Evolutionary conservation across 163 green algal genomes (phyloP).

Genomic region (Chlamydomonas reinhardtii): DNA sequence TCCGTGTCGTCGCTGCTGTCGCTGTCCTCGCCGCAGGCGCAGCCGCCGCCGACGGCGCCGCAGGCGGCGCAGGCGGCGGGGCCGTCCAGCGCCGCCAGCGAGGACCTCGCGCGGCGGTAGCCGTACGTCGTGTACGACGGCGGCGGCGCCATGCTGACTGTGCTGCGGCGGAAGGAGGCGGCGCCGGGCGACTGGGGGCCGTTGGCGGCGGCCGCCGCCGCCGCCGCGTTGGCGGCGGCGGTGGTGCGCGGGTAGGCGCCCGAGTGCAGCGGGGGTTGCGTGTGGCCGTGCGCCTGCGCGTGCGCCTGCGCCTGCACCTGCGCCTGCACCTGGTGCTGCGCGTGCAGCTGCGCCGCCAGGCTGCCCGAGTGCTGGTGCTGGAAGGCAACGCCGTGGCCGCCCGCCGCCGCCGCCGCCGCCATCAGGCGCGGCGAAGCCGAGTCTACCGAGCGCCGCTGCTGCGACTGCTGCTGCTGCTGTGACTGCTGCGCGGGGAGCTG

Average conservation of each 20-base stretch:
- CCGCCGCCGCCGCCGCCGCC: too few relatives aligned
- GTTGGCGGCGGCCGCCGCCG: too few relatives aligned
- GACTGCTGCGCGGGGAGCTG: not conserved
- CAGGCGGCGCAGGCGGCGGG: not conserved
- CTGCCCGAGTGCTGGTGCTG: too few relatives aligned
- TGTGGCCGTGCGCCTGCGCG: too few relatives aligned
- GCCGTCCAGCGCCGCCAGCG: slow-evolving; percentile 28
- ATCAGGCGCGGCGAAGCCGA: too few relatives aligned
- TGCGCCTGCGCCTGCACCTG: not conserved
- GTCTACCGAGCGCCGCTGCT: not conserved
- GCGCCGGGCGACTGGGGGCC: not conserved
- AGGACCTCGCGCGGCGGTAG: slow-evolving; percentile 35
- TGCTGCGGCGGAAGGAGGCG: not conserved
- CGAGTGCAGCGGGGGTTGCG: too few relatives aligned
- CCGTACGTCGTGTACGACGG: slow-evolving; percentile 48
- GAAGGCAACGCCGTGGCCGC: too few relatives aligned
- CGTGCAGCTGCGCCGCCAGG: too few relatives aligned
- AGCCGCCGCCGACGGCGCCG: not conserved
- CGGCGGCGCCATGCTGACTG: not conserved
- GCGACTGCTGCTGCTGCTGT: not conserved
- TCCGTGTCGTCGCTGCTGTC: slow-evolving; percentile 25
- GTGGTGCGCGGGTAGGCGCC: too few relatives aligned
- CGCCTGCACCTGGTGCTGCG: too few relatives aligned
- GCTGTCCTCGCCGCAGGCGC: not conserved
- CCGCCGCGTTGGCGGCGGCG: too few relatives aligned